These are phyloP conservation scores for Aquilaria yunnanensis DNA, from an alignment of 345 rosid species.

Conservation along the genomic window DNA sequence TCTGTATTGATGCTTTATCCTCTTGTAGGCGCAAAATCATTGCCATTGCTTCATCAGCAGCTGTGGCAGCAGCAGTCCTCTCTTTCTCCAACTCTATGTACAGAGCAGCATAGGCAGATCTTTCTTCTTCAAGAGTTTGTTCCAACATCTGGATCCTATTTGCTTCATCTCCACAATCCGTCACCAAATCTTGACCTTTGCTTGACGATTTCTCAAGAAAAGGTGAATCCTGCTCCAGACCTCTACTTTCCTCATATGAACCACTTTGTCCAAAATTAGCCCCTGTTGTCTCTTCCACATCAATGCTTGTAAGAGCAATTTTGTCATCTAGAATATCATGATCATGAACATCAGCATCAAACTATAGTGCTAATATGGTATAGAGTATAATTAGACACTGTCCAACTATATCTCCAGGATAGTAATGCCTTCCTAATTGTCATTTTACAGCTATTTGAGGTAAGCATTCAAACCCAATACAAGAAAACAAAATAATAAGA, in stretches of 20 bases:
- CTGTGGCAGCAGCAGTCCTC: slow-evolving; percentile 76
- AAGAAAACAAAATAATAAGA: background rate
- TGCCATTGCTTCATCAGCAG: slow-evolving; percentile 93
- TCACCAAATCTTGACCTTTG: slow-evolving; percentile 11
- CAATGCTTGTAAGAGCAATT: slow-evolving; percentile 20
- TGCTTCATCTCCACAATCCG: slow-evolving; percentile 16
- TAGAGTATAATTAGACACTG: background rate
- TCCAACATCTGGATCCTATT: slow-evolving; percentile 36
- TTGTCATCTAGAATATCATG: slow-evolving; percentile 24
- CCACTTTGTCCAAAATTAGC: slow-evolving; percentile 23
- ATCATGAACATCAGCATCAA: slow-evolving; percentile 15
- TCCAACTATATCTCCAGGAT: too few relatives aligned
- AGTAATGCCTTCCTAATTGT: too few relatives aligned
- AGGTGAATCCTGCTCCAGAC: slow-evolving; percentile 12
- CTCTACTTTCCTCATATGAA: slow-evolving; percentile 20
- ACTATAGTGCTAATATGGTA: background rate
- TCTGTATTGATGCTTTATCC: slow-evolving; percentile 73
- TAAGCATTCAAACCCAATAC: background rate
- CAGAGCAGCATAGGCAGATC: slow-evolving; percentile 37
- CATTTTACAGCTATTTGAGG: too few relatives aligned
- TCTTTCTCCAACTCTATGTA: slow-evolving; percentile 68
- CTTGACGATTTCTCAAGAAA: slow-evolving; percentile 16
- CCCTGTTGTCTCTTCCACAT: slow-evolving; percentile 15
- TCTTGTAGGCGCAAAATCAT: slow-evolving; percentile 80
- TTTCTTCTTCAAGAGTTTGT: slow-evolving; percentile 51